These are phyloP conservation scores for Arxiozyma bovina DNA, from an alignment of 1,139 yeast genomes.

Conservation along the genomic window DNA sequence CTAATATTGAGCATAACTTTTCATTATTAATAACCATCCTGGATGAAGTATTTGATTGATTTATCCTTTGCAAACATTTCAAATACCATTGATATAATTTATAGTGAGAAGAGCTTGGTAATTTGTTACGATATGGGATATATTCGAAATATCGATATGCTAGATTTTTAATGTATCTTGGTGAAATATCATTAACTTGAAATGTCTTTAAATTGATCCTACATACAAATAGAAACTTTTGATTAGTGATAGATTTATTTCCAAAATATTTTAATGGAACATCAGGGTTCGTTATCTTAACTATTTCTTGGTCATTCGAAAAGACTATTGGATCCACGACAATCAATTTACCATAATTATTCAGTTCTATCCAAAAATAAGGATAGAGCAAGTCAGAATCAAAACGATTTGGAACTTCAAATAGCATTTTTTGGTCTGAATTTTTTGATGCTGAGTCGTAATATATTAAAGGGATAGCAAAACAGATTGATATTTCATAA, in stretches of 20 bases:
- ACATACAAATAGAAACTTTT: slow-evolving; percentile 16
- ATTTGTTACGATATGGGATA: slow-evolving; percentile 3
- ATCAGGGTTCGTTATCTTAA: slow-evolving; percentile 9
- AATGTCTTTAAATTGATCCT: slow-evolving; percentile 10
- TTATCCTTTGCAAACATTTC: slow-evolving; percentile 5
- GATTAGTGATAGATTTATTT: slow-evolving; percentile 10
- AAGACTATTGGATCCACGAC: slow-evolving; percentile 23
- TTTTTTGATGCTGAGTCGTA: slow-evolving; percentile 4
- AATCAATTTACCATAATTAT: slow-evolving; percentile 9
- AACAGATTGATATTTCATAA: slow-evolving; percentile 14
- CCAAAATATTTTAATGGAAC: slow-evolving; percentile 11
- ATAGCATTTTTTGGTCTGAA: slow-evolving; percentile 6
- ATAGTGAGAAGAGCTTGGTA: slow-evolving; percentile 9
- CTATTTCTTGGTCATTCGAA: slow-evolving; percentile 13
- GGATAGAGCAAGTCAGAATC: slow-evolving; percentile 23
- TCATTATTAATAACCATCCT: not conserved
- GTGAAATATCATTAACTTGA: slow-evolving; percentile 16
- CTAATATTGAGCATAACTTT: slow-evolving; percentile 3
- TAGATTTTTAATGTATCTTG: slow-evolving; percentile 18
- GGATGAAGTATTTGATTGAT: not conserved
- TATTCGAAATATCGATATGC: slow-evolving; percentile 16
- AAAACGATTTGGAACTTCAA: slow-evolving; percentile 17
- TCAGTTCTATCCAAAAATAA: slow-evolving; percentile 23
- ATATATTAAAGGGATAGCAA: slow-evolving; percentile 20
- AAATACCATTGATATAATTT: slow-evolving; percentile 8